Conservation (phyloP, 2,329 filamentous ascomycete species). For the Penicillium brasilianum region DNA sequence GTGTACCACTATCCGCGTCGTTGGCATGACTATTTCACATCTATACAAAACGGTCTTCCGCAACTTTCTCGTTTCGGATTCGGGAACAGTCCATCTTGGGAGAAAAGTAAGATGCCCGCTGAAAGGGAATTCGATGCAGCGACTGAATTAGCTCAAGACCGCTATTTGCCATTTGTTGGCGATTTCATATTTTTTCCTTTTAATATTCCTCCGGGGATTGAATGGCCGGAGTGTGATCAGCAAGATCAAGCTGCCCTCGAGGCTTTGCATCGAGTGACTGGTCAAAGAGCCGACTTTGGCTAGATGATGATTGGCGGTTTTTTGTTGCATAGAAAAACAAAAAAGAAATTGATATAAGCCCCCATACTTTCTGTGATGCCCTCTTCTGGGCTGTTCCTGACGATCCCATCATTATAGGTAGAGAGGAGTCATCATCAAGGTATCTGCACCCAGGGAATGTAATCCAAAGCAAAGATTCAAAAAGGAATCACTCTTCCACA, state of each 20-base stretch:
- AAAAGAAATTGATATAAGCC: too few species aligned
- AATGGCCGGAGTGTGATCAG: background rate
- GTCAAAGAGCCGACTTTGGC: background rate
- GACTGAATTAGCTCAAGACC: background rate
- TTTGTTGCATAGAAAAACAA: background rate
- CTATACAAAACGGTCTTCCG: background rate
- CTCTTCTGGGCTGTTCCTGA: too few species aligned
- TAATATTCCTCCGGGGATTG: background rate
- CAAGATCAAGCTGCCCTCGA: background rate
- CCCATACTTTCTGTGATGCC: too few species aligned
- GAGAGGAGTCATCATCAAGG: too few species aligned
- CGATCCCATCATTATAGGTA: too few species aligned
- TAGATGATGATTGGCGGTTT: background rate
- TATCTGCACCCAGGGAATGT: too few species aligned
- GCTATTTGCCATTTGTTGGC: background rate
- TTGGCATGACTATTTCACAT: background rate
- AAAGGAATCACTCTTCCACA: slow-evolving; percentile 13
- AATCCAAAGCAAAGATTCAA: too few species aligned
- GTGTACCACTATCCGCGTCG: background rate
- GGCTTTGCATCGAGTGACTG: background rate
- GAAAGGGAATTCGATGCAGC: background rate
- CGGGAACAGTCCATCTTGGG: background rate
- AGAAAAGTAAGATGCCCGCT: background rate
- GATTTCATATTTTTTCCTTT: background rate
- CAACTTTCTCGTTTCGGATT: background rate